Percentiles rank a stretch among this genome's conserved stretches.
Evolutionary conservation across 148 eudicot species (phyloP).

Genomic region (Fagopyrum homotropicum): DNA sequence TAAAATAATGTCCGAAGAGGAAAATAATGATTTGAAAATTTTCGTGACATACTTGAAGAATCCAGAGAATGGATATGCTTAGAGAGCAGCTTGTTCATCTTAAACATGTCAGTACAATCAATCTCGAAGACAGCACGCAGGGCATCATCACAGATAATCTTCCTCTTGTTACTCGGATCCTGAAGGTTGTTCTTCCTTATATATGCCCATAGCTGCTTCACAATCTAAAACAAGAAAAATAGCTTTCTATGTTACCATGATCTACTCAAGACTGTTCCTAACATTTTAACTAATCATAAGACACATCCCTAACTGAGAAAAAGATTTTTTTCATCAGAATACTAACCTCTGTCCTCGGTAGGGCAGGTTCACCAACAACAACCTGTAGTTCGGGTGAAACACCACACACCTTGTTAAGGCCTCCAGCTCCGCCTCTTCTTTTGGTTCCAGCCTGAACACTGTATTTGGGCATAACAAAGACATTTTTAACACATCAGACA

Average conservation of each 20-base stretch:
- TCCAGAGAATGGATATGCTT: conserved; percentile 54
- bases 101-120: conserved; percentile 63
- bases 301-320: not conserved
- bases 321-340: not conserved
- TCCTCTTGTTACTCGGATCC: conserved; percentile 27
- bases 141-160: conserved; percentile 59
- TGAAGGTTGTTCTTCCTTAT: conserved; percentile 21
- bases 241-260: not conserved
- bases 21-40: not conserved
- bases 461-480: not conserved
- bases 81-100: conserved; percentile 66
- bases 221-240: conserved; percentile 17
- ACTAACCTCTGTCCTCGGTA: conserved; percentile 22
- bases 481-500: not conserved
- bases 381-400: conserved; percentile 25
- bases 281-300: not conserved
- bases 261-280: not conserved
- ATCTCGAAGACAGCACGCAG: conserved; percentile 55
- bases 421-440: conserved; percentile 19
- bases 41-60: conserved; percentile 35
- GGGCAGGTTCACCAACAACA: conserved; percentile 19
- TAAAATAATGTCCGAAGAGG: not conserved
- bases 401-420: conserved; percentile 17
- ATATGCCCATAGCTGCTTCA: conserved; percentile 23
- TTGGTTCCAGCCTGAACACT: conserved; percentile 17